A percentile compares a stretch with the other conserved stretches of the same genome.
These are phyloP conservation scores for Kandelia obovata DNA, from an alignment of 345 rosid genomes.

Conservation along the genomic window DNA sequence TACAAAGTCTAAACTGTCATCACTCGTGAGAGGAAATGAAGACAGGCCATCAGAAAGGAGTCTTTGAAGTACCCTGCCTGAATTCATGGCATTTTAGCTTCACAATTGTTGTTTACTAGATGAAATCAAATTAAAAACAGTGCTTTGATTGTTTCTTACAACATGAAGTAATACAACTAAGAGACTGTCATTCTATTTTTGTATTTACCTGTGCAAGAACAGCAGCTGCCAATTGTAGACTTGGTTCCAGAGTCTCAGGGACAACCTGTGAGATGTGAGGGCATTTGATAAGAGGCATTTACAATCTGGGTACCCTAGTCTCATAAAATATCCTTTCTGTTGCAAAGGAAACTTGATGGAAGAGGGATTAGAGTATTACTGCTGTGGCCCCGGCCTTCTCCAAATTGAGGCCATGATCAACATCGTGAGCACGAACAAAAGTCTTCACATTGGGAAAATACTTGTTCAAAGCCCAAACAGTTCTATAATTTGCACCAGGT, in stretches of 20 bases:
- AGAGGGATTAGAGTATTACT: slow-evolving; percentile 43
- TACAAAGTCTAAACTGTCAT: no score
- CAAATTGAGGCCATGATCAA: slow-evolving; percentile 90
- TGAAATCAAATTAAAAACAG: slow-evolving; percentile 7
- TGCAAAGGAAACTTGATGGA: background rate
- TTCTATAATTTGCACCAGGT: slow-evolving; percentile 98
- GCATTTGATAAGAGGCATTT: no score
- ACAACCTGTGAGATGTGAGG: slow-evolving; percentile 56
- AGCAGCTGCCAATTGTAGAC: slow-evolving; percentile 97
- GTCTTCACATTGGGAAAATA: slow-evolving; percentile 92
- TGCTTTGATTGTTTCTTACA: background rate
- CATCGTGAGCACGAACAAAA: slow-evolving; percentile 96
- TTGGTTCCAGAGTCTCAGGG: slow-evolving; percentile 98
- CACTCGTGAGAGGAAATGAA: no score
- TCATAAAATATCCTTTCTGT: background rate
- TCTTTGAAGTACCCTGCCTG: background rate
- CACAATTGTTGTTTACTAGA: background rate
- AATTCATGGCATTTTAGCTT: background rate
- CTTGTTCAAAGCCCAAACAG: slow-evolving; percentile 99
- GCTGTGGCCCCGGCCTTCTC: slow-evolving; percentile 98
- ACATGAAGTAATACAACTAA: no score
- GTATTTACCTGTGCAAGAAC: slow-evolving; percentile 87
- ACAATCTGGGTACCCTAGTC: background rate
- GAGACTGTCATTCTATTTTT: no score
- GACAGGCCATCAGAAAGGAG: background rate